phyloP scores from a whole-genome alignment of 805 yeast species.

The Starmerella sirachaensis region DNA sequence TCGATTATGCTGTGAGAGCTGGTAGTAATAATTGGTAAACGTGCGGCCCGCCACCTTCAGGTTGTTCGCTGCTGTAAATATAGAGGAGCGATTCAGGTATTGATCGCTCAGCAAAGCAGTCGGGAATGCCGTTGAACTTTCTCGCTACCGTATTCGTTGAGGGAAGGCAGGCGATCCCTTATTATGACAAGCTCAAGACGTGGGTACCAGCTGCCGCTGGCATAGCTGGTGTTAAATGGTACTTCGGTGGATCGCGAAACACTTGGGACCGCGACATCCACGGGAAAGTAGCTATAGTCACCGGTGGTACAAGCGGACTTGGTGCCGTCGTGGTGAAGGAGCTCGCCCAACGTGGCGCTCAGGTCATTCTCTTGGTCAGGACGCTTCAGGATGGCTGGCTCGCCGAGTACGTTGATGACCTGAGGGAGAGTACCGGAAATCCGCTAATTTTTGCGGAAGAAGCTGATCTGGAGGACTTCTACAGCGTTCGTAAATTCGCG shows the following conservation, averaged over 20 bases:
- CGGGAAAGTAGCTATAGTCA: constrained; percentile 53
- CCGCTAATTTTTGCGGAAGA: constrained; percentile 78
- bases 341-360: constrained; percentile 76
- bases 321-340: constrained; percentile 70
- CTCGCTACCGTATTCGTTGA: constrained; percentile 55
- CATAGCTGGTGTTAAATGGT: constrained; percentile 47
- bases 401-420: constrained; percentile 63
- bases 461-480: constrained; percentile 64
- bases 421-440: constrained; percentile 59
- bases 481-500: constrained; percentile 77
- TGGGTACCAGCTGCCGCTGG: constrained; percentile 42
- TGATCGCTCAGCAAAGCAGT: too few relatives aligned
- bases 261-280: constrained; percentile 90
- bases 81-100: too few relatives aligned
- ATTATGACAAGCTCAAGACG: constrained; percentile 46
- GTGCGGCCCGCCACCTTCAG: too few relatives aligned
- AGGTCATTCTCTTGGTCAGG: constrained; percentile 59
- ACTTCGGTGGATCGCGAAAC: constrained; percentile 67
- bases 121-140: constrained; percentile 78
- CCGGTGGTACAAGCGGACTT: constrained; percentile 88
- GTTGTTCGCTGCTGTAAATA: too few relatives aligned
- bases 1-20: too few relatives aligned
- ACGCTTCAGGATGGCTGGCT: constrained; percentile 60
- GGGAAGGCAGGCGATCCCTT: constrained; percentile 68
- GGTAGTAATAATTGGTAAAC: too few relatives aligned